Percentiles rank a stretch among this genome's conserved stretches.
Evolutionary conservation across 306 rosid genomes (phyloP).

Genomic region (Quercus engelmannii): DNA sequence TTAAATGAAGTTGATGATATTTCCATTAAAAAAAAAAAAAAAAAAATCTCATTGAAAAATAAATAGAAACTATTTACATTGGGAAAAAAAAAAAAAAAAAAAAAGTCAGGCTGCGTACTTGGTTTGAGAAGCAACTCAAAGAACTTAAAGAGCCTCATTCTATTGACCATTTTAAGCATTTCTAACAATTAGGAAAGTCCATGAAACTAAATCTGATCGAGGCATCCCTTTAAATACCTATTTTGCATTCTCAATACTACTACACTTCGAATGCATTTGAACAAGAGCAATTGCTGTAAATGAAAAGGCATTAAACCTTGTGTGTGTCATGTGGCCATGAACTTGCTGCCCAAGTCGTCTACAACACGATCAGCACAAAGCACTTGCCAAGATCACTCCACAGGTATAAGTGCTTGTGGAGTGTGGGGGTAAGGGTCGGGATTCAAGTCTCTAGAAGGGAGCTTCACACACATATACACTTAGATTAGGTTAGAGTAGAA

Average conservation of each 20-base stretch:
- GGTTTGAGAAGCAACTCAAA: conserved; percentile 33
- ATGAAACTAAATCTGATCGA: conserved; percentile 56
- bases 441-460: too few relatives aligned
- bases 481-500: too few relatives aligned
- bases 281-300: conserved; percentile 60
- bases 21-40: too few relatives aligned
- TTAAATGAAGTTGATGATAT: too few relatives aligned
- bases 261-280: conserved; percentile 65
- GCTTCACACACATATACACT: too few relatives aligned
- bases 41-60: too few relatives aligned
- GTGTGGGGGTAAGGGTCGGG: too few relatives aligned
- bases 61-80: too few relatives aligned
- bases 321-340: conserved; percentile 57
- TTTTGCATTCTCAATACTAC: conserved; percentile 48
- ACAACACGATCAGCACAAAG: conserved; percentile 63
- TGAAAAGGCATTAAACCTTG: conserved; percentile 44
- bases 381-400: conserved; percentile 49
- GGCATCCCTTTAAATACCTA: conserved; percentile 46
- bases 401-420: too few relatives aligned
- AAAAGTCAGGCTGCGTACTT: too few relatives aligned
- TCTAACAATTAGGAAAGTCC: conserved; percentile 72
- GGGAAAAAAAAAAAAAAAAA: too few relatives aligned
- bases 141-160: conserved; percentile 46
- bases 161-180: conserved; percentile 69
- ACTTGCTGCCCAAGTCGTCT: conserved; percentile 59